Conservation (phyloP, 257 asterid genomes). For the Solanum lignicaule region DNA sequence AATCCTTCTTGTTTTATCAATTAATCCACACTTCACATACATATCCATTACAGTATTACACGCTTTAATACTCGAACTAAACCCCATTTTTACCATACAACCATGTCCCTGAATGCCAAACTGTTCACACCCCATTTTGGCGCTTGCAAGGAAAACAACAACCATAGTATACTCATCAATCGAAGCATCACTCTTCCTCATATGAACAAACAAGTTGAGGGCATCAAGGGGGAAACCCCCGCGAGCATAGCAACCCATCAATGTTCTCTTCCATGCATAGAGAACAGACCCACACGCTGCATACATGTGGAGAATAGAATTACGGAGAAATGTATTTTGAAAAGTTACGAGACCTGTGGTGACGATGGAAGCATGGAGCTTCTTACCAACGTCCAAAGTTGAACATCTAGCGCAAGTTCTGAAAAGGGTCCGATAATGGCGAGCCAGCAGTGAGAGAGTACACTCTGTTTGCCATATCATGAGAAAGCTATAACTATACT, state of each 20-base stretch:
- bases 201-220: slow-evolving; percentile 26
- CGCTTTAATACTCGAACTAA: slow-evolving; percentile 32
- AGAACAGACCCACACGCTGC: slow-evolving; percentile 32
- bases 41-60: slow-evolving; percentile 61
- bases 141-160: slow-evolving; percentile 45
- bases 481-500: too few relatives aligned
- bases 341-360: slow-evolving; percentile 37
- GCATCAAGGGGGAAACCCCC: slow-evolving; percentile 29
- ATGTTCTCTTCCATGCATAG: slow-evolving; percentile 43
- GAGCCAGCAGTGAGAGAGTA: slow-evolving; percentile 34
- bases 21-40: slow-evolving; percentile 57
- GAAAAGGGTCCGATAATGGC: slow-evolving; percentile 46
- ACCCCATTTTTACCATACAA: slow-evolving; percentile 45
- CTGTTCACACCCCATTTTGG: slow-evolving; percentile 35
- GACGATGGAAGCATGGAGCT: slow-evolving; percentile 52
- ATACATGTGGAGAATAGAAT: slow-evolving; percentile 52
- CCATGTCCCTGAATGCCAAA: slow-evolving; percentile 48
- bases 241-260: slow-evolving; percentile 44
- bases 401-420: slow-evolving; percentile 44
- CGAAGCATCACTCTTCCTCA: not conserved
- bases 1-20: slow-evolving; percentile 30
- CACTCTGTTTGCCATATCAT: slow-evolving; percentile 37
- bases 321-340: slow-evolving; percentile 43
- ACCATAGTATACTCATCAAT: slow-evolving; percentile 54
- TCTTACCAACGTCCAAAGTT: slow-evolving; percentile 29